These are phyloP conservation scores for Elaeagnus macrophylla DNA, from an alignment of 306 rosid species.

Conservation along the genomic window DNA sequence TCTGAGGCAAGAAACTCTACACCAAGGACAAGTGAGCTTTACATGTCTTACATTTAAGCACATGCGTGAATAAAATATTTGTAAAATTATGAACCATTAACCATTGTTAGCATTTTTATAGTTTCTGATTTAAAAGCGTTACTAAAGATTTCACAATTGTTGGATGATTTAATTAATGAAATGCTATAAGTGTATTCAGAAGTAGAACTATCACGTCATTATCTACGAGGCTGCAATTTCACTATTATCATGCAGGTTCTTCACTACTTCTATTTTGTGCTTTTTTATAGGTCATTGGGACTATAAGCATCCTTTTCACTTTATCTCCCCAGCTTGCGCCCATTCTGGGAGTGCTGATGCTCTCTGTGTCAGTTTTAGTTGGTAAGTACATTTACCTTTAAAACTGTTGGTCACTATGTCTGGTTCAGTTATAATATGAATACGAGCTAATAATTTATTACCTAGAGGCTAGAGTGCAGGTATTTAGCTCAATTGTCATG, in stretches of 20 bases:
- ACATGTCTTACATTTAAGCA: conserved; percentile 55
- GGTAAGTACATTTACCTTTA: conserved; percentile 36
- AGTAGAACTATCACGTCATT: conserved; percentile 5
- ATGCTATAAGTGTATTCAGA: conserved; percentile 3
- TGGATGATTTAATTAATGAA: conserved; percentile 4
- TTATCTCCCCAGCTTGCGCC: conserved; percentile 95
- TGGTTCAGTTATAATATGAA: not conserved
- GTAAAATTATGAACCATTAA: not conserved
- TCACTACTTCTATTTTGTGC: conserved; percentile 21
- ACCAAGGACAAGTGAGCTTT: conserved; percentile 91
- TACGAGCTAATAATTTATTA: too few species aligned
- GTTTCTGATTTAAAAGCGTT: not conserved
- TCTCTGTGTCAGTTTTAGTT: conserved; percentile 64
- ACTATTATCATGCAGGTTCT: conserved; percentile 11
- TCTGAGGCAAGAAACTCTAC: conserved; percentile 99
- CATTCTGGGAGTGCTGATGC: conserved; percentile 63
- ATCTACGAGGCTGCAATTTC: conserved; percentile 12
- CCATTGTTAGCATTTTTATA: not conserved
- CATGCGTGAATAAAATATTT: conserved; percentile 24
- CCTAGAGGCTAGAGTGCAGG: not conserved
- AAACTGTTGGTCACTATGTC: not conserved
- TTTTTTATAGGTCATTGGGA: conserved; percentile 63
- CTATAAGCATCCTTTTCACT: conserved; percentile 64
- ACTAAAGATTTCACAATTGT: conserved; percentile 1
- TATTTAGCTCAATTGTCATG: not conserved